Percentiles rank a stretch among this genome's conserved stretches.
These are phyloP conservation scores for Trichoderma gamsii DNA, from an alignment of 495 filamentous ascomycete species.

Conservation along the genomic window DNA sequence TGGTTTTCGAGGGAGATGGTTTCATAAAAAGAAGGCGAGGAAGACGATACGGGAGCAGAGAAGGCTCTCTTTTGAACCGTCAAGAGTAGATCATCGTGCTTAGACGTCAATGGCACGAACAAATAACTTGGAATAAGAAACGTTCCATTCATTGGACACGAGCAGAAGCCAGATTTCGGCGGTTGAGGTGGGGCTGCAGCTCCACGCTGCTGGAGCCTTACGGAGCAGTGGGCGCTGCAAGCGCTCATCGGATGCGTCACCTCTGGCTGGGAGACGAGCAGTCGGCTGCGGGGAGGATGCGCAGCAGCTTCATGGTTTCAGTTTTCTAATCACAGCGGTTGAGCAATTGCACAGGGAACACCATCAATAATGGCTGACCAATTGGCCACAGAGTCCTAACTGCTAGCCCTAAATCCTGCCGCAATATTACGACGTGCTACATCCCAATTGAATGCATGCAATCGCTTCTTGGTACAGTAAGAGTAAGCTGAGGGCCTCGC, in stretches of 20 bases:
- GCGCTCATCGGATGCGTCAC: constrained; percentile 3
- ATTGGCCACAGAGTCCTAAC: too few relatives aligned
- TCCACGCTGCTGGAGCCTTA: too few relatives aligned
- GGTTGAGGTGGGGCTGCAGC: background rate
- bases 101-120: background rate
- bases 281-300: background rate
- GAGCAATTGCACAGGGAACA: too few relatives aligned
- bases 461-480: constrained; percentile 4
- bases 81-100: background rate
- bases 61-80: too few relatives aligned
- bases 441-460: background rate
- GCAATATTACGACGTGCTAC: background rate
- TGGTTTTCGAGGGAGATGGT: too few relatives aligned
- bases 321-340: background rate
- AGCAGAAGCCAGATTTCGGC: background rate
- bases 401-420: too few relatives aligned
- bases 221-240: too few relatives aligned
- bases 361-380: too few relatives aligned
- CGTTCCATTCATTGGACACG: constrained; percentile 2
- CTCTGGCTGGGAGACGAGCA: background rate
- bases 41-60: too few relatives aligned
- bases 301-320: too few relatives aligned
- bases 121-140: background rate
- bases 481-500: background rate
- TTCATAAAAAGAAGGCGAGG: too few relatives aligned